Conservation (phyloP, 805 yeast species). For the Ogataea ramenticola region DNA sequence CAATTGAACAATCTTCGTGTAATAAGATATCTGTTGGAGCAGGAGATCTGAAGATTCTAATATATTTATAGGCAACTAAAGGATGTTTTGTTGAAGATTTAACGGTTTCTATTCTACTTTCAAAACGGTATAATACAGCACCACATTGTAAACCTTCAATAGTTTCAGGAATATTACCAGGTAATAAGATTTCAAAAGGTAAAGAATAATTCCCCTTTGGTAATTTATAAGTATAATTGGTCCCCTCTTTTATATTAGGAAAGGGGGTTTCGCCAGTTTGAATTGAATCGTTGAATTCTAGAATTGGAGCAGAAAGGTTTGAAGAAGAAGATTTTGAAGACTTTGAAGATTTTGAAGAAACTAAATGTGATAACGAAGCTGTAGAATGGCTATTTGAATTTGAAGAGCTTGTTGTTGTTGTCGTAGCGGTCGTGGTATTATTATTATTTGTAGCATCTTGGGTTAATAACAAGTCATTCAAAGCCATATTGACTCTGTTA, state of each 20-base stretch:
- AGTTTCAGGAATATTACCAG: constrained; percentile 41
- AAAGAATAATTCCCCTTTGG: constrained; percentile 47
- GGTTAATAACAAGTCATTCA: constrained; percentile 6
- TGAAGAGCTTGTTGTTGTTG: no score
- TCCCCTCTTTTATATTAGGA: constrained; percentile 10
- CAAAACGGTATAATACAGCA: constrained; percentile 34
- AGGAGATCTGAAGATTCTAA: constrained; percentile 38
- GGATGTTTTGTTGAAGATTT: constrained; percentile 11
- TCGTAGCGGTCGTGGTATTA: no score
- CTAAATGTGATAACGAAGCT: background rate
- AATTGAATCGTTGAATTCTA: constrained; percentile 2
- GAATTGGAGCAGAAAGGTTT: background rate
- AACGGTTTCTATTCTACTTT: constrained; percentile 14
- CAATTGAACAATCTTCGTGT: constrained; percentile 37
- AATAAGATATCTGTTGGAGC: constrained; percentile 32
- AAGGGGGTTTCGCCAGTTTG: constrained; percentile 27
- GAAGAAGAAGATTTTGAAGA: background rate
- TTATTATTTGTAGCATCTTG: no score
- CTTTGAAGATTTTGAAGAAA: background rate
- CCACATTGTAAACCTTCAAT: constrained; percentile 42
- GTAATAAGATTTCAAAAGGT: constrained; percentile 38
- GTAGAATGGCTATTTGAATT: background rate
- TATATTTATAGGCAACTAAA: constrained; percentile 23
- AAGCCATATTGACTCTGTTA: constrained; percentile 3
- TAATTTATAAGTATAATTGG: constrained; percentile 31